Evolutionary conservation across 805 yeast genomes (phyloP), one percentile per base, ranked within the genome.

Genomic region (Priceomyces haplophilus): DNA sequence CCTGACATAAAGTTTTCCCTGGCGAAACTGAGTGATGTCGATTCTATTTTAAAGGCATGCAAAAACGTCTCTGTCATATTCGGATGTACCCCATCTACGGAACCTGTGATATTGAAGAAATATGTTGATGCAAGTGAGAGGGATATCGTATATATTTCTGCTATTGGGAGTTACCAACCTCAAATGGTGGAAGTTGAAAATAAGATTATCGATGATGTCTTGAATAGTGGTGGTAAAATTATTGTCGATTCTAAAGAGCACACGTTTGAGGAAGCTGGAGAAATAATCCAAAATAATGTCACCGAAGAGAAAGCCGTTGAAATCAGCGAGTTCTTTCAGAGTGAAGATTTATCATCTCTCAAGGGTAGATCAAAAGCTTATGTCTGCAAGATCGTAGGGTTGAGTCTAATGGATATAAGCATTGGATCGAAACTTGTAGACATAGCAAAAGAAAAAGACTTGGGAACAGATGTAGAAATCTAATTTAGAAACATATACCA

Each of bases 101-200:
- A 55, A 8, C 78, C 85, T 4, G 56, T 69, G 1, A 72, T 82
- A 41, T 54, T 54, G 27, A 54, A 56, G 10, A 45, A 56, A 12
- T 63, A 55, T 49, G 46, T 68, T 37, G 60, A 42, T 56, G 58
- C 30, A 38, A 78, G 49, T 54, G 56, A 44, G 21, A 45, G 13
- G 36, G 46, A 17, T 27, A 53, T 44, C 40, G 59, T 52, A 24
- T 82, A 72, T 56, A 72, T 82, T 35, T 75, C 82, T 12, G 61
- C 81, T 24, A 82, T 82, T 52, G 88, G 88, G 1, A 78, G 84
- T 15, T 82, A 81, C 56, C 79, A 80, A 55, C 86, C 86, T 11
- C 73, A 75, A 46, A 81, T 82, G 88, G 67, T 67, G 31, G 88
- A 82, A 58, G 72, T 80, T 40, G 85, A 80, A 46, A 61, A 61